Percentiles rank a stretch among this genome's conserved stretches.
Evolutionary conservation across 108 stramenopile species (phyloP).

Genomic region (Fragilariopsis cylindrus): DNA sequence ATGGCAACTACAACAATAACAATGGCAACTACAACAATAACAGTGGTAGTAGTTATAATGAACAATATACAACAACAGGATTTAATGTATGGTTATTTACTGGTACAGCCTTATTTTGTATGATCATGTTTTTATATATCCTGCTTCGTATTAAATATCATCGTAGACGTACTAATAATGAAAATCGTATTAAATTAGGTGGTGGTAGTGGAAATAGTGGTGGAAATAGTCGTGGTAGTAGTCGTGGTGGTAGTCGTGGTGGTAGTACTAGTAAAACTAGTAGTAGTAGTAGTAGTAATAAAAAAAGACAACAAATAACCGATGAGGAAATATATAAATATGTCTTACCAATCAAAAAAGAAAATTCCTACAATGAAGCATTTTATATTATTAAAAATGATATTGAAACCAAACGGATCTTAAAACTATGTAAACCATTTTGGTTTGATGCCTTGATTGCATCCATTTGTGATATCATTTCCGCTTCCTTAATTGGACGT

Average conservation of each 20-base stretch:
- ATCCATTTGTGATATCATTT: not conserved
- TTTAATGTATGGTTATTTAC: not conserved
- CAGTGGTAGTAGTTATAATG: not conserved
- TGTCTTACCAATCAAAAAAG: not conserved
- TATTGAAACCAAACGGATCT: not conserved
- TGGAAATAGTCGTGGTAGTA: too few relatives aligned
- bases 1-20: not conserved
- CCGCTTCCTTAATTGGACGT: not conserved
- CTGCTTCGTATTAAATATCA: not conserved
- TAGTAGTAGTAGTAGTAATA: not conserved
- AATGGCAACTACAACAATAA: not conserved
- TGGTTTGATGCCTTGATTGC: not conserved
- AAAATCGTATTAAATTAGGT: too few relatives aligned
- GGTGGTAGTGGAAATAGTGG: too few relatives aligned
- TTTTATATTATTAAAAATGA: not conserved
- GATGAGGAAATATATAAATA: slow-evolving; percentile 10
- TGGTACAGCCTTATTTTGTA: slow-evolving; percentile 1
- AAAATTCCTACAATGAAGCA: not conserved
- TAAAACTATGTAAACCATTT: slow-evolving; percentile 8
- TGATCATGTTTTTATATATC: not conserved
- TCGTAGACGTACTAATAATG: not conserved
- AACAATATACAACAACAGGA: too few relatives aligned
- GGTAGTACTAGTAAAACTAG: not conserved
- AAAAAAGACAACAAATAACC: slow-evolving; percentile 5
- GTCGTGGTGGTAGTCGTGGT: too few relatives aligned